Evolutionary conservation across 192 early-diverging fungal genomes (phyloP).

Genomic region (Entrophospora sp.): DNA sequence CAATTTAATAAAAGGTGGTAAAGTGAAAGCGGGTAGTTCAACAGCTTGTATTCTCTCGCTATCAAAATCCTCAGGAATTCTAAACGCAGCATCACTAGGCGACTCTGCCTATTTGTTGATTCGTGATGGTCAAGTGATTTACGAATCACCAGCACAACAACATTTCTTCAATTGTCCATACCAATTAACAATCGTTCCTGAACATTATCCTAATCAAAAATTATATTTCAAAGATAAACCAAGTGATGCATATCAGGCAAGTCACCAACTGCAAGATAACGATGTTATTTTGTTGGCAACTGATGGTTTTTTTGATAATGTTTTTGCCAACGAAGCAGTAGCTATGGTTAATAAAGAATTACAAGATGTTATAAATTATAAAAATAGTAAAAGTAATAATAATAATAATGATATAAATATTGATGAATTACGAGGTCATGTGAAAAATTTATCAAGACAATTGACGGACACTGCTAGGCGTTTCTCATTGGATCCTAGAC

Average conservation of each 20-base stretch:
- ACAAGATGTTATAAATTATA: constrained; percentile 24
- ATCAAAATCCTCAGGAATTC: constrained; percentile 43
- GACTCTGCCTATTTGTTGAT: constrained; percentile 50
- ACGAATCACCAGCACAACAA: constrained; percentile 50
- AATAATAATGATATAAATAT: constrained; percentile 14
- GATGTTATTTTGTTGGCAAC: constrained; percentile 51
- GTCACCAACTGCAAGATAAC: constrained; percentile 44
- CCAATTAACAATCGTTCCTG: constrained; percentile 47
- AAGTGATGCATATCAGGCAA: constrained; percentile 43
- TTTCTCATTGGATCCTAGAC: constrained; percentile 38
- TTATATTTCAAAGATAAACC: constrained; percentile 44
- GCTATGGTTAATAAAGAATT: constrained; percentile 39
- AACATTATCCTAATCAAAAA: constrained; percentile 41
- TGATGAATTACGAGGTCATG: constrained; percentile 30
- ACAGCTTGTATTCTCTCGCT: constrained; percentile 51
- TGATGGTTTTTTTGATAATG: constrained; percentile 57
- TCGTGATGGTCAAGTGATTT: constrained; percentile 42
- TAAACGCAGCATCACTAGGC: constrained; percentile 46
- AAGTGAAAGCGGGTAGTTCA: constrained; percentile 46
- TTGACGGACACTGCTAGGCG: constrained; percentile 45
- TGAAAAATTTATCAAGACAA: constrained; percentile 37
- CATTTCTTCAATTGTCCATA: constrained; percentile 60
- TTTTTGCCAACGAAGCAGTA: constrained; percentile 44
- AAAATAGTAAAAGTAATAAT: constrained; percentile 12
- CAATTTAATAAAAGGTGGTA: constrained; percentile 37